phyloP scores from a whole-genome alignment of 2,329 filamentous ascomycete genomes.

The Claviceps spartinae region DNA sequence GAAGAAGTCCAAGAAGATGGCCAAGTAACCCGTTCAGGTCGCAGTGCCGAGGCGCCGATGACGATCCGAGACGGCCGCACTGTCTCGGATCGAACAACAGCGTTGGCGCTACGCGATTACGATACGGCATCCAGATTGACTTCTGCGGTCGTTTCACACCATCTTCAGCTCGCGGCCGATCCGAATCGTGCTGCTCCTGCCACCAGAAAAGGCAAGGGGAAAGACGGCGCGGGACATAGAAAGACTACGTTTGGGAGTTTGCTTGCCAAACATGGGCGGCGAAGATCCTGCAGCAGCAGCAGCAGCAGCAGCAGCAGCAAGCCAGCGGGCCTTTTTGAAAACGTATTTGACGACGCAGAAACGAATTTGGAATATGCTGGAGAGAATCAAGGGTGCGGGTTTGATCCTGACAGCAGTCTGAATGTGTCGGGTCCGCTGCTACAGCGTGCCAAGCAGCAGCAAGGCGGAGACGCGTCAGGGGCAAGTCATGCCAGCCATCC shows the following conservation, averaged over 20 bases:
- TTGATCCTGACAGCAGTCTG: neutral
- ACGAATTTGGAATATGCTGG: neutral
- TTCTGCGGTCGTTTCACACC: neutral
- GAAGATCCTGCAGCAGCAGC: neutral
- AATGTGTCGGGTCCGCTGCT: neutral
- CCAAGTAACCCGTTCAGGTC: neutral
- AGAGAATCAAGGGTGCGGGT: neutral
- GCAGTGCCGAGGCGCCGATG: neutral
- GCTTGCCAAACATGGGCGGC: neutral
- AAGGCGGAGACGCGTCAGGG: neutral
- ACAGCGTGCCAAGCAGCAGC: neutral
- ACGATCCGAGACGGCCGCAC: neutral
- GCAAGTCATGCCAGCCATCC: neutral
- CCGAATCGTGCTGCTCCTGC: neutral
- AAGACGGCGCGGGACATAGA: neutral
- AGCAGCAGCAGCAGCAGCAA: neutral
- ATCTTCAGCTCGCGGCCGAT: neutral
- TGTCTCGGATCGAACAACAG: neutral
- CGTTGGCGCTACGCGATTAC: constrained; percentile 1
- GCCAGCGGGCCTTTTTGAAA: neutral
- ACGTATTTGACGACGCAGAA: neutral
- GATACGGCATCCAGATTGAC: constrained; percentile 1
- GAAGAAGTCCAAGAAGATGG: neutral
- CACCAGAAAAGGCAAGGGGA: neutral
- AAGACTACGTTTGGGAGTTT: constrained; percentile 1